These are phyloP conservation scores for Jaapia argillacea DNA, from an alignment of 768 basidiomycete genomes.

Conservation along the genomic window DNA sequence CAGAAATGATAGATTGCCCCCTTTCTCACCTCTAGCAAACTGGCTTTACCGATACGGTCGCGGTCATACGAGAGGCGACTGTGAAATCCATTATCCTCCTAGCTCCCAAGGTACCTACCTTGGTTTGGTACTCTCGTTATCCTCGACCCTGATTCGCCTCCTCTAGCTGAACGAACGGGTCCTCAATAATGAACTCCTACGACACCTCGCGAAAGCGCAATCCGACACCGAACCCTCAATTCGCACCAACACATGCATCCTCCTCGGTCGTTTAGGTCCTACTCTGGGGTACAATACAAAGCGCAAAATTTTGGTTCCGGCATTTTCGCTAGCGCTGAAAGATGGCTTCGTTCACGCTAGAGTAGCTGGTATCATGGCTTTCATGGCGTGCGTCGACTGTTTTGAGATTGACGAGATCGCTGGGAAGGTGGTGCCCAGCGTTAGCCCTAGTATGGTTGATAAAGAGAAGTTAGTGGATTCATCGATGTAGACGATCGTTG, in stretches of 20 bases:
- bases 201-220: slow-evolving; percentile 88
- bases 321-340: slow-evolving; percentile 82
- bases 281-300: slow-evolving; percentile 82
- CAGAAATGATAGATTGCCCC: background rate
- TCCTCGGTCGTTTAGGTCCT: slow-evolving; percentile 86
- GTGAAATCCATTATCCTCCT: slow-evolving; percentile 79
- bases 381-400: slow-evolving; percentile 89
- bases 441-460: slow-evolving; percentile 75
- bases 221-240: slow-evolving; percentile 90
- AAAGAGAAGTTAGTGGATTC: slow-evolving; percentile 90
- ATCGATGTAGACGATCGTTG: no score
- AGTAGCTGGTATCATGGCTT: slow-evolving; percentile 90
- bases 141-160: slow-evolving; percentile 1
- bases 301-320: slow-evolving; percentile 93
- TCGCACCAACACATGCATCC: slow-evolving; percentile 94
- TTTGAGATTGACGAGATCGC: slow-evolving; percentile 87
- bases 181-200: slow-evolving; percentile 92
- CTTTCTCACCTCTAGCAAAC: slow-evolving; percentile 54
- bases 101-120: slow-evolving; percentile 62
- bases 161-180: slow-evolving; percentile 84
- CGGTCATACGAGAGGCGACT: slow-evolving; percentile 90
- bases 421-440: slow-evolving; percentile 78
- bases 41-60: slow-evolving; percentile 91
- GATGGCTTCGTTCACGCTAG: slow-evolving; percentile 89
- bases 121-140: background rate